These are phyloP conservation scores for Gnaphalium uliginosum DNA, from an alignment of 129 eudicot genomes.

Conservation along the genomic window DNA sequence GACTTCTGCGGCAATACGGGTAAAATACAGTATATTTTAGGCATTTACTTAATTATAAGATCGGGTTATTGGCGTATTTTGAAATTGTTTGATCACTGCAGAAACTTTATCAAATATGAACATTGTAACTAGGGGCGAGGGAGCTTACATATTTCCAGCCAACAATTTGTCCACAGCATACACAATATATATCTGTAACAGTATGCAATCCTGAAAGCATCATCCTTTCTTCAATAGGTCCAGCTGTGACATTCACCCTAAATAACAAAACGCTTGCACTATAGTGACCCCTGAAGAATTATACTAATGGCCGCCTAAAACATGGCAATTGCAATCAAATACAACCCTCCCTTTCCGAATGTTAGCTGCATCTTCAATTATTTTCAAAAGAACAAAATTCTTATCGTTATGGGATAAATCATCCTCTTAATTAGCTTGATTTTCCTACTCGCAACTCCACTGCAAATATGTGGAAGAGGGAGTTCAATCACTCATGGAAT, in stretches of 20 bases:
- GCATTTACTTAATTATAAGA: background rate
- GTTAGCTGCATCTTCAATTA: slow-evolving; percentile 2
- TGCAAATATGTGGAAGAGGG: slow-evolving; percentile 28
- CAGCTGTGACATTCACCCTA: slow-evolving; percentile 76
- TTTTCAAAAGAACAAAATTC: slow-evolving; percentile 1
- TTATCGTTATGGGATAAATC: background rate
- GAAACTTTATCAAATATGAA: background rate
- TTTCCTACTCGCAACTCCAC: slow-evolving; percentile 25
- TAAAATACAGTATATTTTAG: background rate
- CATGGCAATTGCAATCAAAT: background rate
- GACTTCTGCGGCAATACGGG: background rate
- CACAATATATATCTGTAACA: slow-evolving; percentile 83
- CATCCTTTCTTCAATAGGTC: slow-evolving; percentile 78
- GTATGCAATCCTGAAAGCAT: slow-evolving; percentile 92
- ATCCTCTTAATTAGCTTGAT: slow-evolving; percentile 23
- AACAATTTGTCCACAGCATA: slow-evolving; percentile 89
- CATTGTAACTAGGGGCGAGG: background rate
- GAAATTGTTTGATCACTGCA: background rate
- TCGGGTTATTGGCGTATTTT: background rate
- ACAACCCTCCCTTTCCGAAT: slow-evolving; percentile 3
- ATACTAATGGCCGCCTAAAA: background rate
- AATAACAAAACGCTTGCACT: slow-evolving; percentile 26
- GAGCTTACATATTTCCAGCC: slow-evolving; percentile 94
- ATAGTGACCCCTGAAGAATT: slow-evolving; percentile 20
- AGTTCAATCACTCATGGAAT: slow-evolving; percentile 21